Evolutionary conservation across 192 early-diverging fungal species (phyloP), one percentile per base, ranked within the genome.

Genomic region (Rhizophlyctis rosea): DNA sequence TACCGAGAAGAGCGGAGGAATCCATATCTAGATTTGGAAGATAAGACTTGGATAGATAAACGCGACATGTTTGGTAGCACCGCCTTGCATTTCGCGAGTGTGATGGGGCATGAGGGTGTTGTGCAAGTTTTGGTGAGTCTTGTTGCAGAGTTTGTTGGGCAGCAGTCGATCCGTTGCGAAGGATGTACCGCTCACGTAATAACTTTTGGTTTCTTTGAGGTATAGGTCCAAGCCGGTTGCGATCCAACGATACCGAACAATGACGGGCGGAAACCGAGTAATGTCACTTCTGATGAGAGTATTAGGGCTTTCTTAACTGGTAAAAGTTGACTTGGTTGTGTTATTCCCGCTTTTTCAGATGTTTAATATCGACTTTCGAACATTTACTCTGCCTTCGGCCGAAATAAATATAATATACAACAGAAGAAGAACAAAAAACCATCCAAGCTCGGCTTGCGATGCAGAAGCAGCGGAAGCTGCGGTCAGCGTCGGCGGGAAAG

Each of bases 71-170:
- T 65, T 50, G 64, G 64, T n/a, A 49, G 39, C 14, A 65, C 64
- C 0, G 39, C 64, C 25, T 33, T 65, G 44, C 64, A 65, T 31
- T 65, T 65, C 32, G 64, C 64, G 7, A 65, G 64, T 50, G 64
- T 65, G 24, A 28, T 39, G 4, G 58, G 58, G 31, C 9, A 27
- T 11, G 24, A 23, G 44, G 64, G 44, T 44, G 55, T 57, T 21
- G 64, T 30, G 4, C 25, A 33, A 18, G 54, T 54, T 18, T 34
- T 65, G 64, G 64, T 65, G 30, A 50, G 59, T 61, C 18, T 5
- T 4, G 13, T 7, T 57, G 18, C 11, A n/a, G 21, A 1, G 21
- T 2, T 34, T 13, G 34, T 9, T 14, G 0, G 56, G 29, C 29
- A 57, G n/a, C 24, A 27, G 25, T 9, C 24, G 21, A 27, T 21